These are phyloP conservation scores for Magnaporthiopsis rhizophila DNA, from an alignment of 2,329 filamentous ascomycete genomes.

Conservation along the genomic window DNA sequence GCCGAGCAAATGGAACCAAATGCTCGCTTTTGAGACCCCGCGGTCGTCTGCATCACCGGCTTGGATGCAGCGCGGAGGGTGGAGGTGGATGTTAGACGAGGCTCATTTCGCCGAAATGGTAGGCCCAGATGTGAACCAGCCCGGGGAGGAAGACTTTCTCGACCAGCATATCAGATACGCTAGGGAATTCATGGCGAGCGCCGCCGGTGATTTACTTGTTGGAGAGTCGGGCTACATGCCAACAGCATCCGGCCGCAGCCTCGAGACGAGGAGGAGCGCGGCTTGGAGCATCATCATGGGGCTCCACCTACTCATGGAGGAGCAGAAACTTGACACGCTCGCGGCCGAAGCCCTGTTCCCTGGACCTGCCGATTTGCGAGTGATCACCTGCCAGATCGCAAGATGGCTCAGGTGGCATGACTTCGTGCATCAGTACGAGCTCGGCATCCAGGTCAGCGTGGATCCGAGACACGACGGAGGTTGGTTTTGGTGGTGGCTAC, in stretches of 20 bases:
- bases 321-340: conserved; percentile 70
- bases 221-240: conserved; percentile 55
- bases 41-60: conserved; percentile 41
- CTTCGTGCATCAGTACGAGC: conserved; percentile 40
- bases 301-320: conserved; percentile 82
- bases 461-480: conserved; percentile 30
- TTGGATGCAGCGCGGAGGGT: conserved; percentile 56
- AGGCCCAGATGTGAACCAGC: neutral
- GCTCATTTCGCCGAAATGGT: conserved; percentile 14
- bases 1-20: conserved; percentile 33
- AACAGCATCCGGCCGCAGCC: conserved; percentile 43
- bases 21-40: conserved; percentile 37
- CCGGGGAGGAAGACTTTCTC: conserved; percentile 31
- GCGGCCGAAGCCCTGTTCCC: conserved; percentile 35
- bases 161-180: conserved; percentile 48
- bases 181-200: conserved; percentile 55
- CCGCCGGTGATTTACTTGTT: conserved; percentile 42
- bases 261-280: conserved; percentile 50
- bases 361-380: conserved; percentile 48
- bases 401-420: conserved; percentile 68
- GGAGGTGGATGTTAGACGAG: conserved; percentile 64
- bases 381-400: conserved; percentile 71
- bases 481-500: conserved; percentile 16
- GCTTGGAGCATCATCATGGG: conserved; percentile 63
- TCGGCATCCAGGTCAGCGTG: conserved; percentile 43